phyloP scores from a whole-genome alignment of 2,329 filamentous ascomycete genomes.

The Colletotrichum tanaceti region DNA sequence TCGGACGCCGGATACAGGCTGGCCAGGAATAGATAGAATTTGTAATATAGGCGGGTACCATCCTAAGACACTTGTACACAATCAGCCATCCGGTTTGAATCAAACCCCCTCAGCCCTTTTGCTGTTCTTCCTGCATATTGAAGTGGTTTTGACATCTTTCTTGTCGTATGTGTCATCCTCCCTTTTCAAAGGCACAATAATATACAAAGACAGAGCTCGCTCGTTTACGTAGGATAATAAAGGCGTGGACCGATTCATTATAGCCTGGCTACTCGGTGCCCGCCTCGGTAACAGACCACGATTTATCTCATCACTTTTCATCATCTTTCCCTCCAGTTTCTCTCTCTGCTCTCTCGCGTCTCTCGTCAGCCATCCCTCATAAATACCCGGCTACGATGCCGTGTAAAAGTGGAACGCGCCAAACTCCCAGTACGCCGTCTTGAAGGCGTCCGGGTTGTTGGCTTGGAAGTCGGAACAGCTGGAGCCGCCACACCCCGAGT shows the following conservation, averaged over 20 bases:
- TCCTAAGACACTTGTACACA: slow-evolving; percentile 10
- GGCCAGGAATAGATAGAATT: slow-evolving; percentile 9
- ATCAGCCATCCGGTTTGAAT: neutral
- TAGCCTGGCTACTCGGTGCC: slow-evolving; percentile 16
- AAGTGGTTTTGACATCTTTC: too few relatives aligned
- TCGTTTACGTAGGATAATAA: neutral
- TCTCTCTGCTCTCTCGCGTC: neutral
- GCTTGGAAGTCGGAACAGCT: slow-evolving; percentile 70
- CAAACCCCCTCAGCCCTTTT: neutral
- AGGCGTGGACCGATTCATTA: slow-evolving; percentile 6
- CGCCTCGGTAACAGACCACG: slow-evolving; percentile 18
- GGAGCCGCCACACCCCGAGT: slow-evolving; percentile 57
- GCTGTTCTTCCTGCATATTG: neutral
- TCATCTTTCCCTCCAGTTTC: neutral
- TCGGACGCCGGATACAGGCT: neutral
- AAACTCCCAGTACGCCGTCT: slow-evolving; percentile 74
- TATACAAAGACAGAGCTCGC: neutral
- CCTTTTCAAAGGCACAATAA: neutral
- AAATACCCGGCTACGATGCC: slow-evolving; percentile 33
- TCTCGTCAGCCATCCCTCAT: neutral
- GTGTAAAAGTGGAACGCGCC: slow-evolving; percentile 69
- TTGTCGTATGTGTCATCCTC: too few relatives aligned
- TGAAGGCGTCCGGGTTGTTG: slow-evolving; percentile 66
- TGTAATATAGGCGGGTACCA: slow-evolving; percentile 29
- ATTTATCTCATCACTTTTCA: slow-evolving; percentile 6